These are phyloP conservation scores for Flaveria floridana DNA, from an alignment of 140 eudicot species.

Conservation along the genomic window DNA sequence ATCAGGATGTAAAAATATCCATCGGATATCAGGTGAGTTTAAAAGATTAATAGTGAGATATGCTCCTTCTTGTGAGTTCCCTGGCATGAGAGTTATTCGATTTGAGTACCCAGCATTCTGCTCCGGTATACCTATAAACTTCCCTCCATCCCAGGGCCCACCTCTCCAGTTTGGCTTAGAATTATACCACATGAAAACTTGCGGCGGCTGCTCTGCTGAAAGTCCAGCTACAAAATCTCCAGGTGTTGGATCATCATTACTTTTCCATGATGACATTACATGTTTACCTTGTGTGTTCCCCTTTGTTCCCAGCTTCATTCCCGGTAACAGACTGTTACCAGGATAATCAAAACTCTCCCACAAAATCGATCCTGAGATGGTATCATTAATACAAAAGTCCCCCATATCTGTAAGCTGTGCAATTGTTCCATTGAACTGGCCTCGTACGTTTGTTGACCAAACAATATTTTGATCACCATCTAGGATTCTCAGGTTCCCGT, in stretches of 20 bases:
- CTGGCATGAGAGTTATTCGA: conserved; percentile 20
- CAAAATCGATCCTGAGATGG: conserved; percentile 25
- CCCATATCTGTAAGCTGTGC: conserved; percentile 44
- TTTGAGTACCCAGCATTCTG: conserved; percentile 27
- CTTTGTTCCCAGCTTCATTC: conserved; percentile 32
- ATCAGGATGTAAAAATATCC: conserved; percentile 16
- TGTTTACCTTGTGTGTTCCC: conserved; percentile 23
- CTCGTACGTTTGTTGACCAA: conserved; percentile 46
- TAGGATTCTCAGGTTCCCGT: conserved; percentile 37
- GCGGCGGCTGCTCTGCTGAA: conserved; percentile 37
- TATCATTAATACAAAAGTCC: conserved; percentile 33
- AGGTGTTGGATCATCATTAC: conserved; percentile 34
- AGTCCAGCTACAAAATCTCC: conserved; percentile 39
- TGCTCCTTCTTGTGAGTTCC: conserved; percentile 29
- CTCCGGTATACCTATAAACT: conserved; percentile 40
- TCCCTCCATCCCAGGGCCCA: conserved; percentile 56
- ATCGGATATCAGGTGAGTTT: neutral
- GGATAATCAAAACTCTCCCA: conserved; percentile 56
- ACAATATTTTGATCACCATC: conserved; percentile 23
- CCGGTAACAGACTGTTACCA: conserved; percentile 34
- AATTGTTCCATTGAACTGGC: conserved; percentile 23
- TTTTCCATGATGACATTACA: conserved; percentile 40
- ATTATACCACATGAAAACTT: conserved; percentile 30
- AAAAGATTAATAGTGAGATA: conserved; percentile 16
- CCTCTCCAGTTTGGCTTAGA: conserved; percentile 41